Conservation (phyloP, 805 yeast genomes). For the Saccharomycopsis sp. region DNA sequence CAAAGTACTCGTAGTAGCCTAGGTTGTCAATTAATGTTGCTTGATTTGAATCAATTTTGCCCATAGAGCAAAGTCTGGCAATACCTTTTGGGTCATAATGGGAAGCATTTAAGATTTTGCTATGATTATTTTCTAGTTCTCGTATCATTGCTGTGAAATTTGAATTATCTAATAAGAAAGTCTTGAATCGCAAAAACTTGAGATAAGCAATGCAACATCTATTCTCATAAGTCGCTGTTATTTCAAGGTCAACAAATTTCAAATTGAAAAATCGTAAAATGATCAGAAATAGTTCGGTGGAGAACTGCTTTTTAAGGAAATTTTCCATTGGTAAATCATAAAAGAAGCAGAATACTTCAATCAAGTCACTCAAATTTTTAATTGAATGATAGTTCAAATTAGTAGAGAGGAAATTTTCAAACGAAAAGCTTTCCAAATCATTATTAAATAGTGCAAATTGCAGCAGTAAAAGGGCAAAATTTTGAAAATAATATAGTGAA, state of each 20-base stretch:
- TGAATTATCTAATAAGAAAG: slow-evolving; percentile 4
- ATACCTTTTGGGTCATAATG: too few species aligned
- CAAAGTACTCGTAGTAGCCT: slow-evolving; percentile 9
- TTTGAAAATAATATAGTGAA: not conserved
- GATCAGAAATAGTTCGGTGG: slow-evolving; percentile 4
- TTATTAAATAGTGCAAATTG: not conserved
- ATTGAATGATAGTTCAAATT: slow-evolving; percentile 6
- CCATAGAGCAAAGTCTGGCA: not conserved
- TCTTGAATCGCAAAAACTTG: slow-evolving; percentile 12
- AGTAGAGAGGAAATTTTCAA: slow-evolving; percentile 1
- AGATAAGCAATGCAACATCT: slow-evolving; percentile 4
- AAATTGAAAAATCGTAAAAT: slow-evolving; percentile 6
- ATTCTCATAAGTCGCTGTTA: slow-evolving; percentile 4
- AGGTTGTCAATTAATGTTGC: not conserved
- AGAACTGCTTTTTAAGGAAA: not conserved
- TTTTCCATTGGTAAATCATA: slow-evolving; percentile 9
- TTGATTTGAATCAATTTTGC: not conserved
- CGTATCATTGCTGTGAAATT: not conserved
- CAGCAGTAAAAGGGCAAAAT: not conserved
- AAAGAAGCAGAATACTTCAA: slow-evolving; percentile 8
- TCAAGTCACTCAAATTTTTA: not conserved
- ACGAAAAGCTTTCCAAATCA: not conserved
- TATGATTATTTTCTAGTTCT: too few species aligned
- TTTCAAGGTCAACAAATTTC: not conserved
- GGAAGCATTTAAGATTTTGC: too few species aligned